A percentile compares a stretch with the other conserved stretches of the same genome.
phyloP scores from a whole-genome alignment of 2,329 filamentous ascomycete genomes.

The Colletotrichum camelliae region DNA sequence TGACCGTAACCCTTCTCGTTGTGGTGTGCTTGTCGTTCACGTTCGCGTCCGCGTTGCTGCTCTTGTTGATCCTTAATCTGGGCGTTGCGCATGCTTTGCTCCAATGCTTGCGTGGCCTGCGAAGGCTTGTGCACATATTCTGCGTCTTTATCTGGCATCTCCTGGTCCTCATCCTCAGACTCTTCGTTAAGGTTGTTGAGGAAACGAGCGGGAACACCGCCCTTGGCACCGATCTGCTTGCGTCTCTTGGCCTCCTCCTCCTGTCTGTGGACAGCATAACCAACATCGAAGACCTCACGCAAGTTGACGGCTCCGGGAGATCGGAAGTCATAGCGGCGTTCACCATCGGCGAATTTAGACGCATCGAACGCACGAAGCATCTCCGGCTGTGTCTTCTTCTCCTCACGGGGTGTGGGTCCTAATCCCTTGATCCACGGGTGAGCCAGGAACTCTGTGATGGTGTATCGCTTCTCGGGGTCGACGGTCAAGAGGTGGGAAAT shows the following conservation, averaged over 20 bases:
- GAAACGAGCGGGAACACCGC: constrained; percentile 57
- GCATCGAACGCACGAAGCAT: constrained; percentile 63
- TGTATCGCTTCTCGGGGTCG: constrained; percentile 93
- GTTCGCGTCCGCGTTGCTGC: constrained; percentile 51
- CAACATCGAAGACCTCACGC: constrained; percentile 96
- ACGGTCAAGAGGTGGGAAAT: constrained; percentile 94
- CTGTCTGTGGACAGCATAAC: constrained; percentile 96
- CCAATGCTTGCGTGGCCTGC: constrained; percentile 69
- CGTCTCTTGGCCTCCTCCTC: constrained; percentile 94
- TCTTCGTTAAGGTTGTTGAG: constrained; percentile 74
- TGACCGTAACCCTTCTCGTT: constrained; percentile 80
- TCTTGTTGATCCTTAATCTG: constrained; percentile 70
- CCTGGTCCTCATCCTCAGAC: constrained; percentile 63
- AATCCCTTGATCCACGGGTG: constrained; percentile 90
- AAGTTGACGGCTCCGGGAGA: constrained; percentile 95
- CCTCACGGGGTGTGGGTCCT: constrained; percentile 60
- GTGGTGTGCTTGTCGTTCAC: constrained; percentile 43
- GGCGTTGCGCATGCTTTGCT: constrained; percentile 86
- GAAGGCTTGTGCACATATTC: constrained; percentile 51
- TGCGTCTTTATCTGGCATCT: constrained; percentile 68
- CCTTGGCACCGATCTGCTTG: constrained; percentile 81
- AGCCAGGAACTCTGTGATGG: constrained; percentile 89
- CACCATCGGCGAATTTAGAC: constrained; percentile 57
- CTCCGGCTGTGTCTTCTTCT: constrained; percentile 59
- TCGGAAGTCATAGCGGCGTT: constrained; percentile 86